Evolutionary conservation across 2,329 filamentous ascomycete genomes (phyloP).

Genomic region (Cladosporium sp.): DNA sequence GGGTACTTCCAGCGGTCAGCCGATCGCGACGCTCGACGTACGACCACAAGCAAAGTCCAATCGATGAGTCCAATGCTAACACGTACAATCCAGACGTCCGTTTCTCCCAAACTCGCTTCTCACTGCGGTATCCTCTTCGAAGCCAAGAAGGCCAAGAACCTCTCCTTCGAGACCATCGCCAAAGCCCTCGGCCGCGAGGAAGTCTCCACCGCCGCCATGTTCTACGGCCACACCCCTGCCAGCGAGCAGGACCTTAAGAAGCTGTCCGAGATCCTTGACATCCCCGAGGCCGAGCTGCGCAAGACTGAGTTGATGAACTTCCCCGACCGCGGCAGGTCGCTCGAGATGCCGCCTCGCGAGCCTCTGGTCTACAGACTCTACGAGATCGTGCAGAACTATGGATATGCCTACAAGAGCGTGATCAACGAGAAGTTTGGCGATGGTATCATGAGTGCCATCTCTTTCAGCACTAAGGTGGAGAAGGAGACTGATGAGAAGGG

Average conservation of each 20-base stretch:
- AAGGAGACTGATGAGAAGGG: conserved; percentile 87
- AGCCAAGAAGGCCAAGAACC: conserved; percentile 69
- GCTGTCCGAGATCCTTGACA: conserved; percentile 61
- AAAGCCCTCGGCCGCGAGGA: conserved; percentile 71
- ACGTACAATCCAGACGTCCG: conserved; percentile 52
- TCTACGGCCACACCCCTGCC: conserved; percentile 81
- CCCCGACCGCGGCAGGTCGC: conserved; percentile 73
- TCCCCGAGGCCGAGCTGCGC: conserved; percentile 52
- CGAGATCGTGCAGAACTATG: conserved; percentile 95
- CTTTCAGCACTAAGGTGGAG: conserved; percentile 84
- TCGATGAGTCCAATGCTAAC: conserved; percentile 10
- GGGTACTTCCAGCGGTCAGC: conserved; percentile 25
- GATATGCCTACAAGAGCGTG: conserved; percentile 91
- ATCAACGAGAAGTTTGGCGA: conserved; percentile 80
- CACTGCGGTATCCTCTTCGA: conserved; percentile 72
- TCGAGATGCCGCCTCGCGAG: conserved; percentile 80
- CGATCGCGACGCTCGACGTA: conserved; percentile 31
- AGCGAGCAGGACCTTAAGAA: conserved; percentile 65
- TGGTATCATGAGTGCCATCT: conserved; percentile 95
- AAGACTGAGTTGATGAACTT: conserved; percentile 64
- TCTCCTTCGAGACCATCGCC: conserved; percentile 77
- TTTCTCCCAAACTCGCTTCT: conserved; percentile 64
- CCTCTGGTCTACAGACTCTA: conserved; percentile 86
- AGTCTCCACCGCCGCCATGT: conserved; percentile 80
- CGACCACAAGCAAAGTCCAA: conserved; percentile 3